Evolutionary conservation across 2,329 filamentous ascomycete genomes (phyloP).

Genomic region (Aureobasidium leucospermi): DNA sequence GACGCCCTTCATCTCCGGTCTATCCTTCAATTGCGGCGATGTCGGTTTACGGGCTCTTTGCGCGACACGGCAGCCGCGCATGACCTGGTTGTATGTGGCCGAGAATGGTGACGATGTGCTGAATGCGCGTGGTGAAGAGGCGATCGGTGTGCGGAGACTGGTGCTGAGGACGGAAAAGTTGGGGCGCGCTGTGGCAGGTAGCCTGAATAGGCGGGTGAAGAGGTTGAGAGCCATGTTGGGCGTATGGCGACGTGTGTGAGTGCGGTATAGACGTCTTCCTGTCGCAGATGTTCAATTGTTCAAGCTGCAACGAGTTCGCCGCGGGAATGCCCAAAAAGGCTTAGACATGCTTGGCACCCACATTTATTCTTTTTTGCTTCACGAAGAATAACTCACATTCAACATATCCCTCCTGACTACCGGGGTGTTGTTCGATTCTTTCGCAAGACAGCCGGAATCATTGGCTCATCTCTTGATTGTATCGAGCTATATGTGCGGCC

Average conservation of each 20-base stretch:
- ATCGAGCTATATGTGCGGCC: too few relatives aligned
- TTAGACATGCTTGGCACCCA: not conserved
- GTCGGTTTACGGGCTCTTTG: constrained; percentile 79
- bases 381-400: too few relatives aligned
- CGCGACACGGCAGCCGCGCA: constrained; percentile 64
- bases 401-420: too few relatives aligned
- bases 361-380: too few relatives aligned
- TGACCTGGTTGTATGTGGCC: constrained; percentile 45
- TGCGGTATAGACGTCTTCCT: not conserved
- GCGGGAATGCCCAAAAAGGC: not conserved
- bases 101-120: constrained; percentile 31
- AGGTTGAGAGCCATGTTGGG: constrained; percentile 33
- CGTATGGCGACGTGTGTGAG: not conserved
- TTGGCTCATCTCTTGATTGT: too few relatives aligned
- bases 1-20: constrained; percentile 87
- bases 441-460: too few relatives aligned
- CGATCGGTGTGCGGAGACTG: not conserved
- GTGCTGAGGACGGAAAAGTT: constrained; percentile 9
- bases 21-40: constrained; percentile 71
- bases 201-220: constrained; percentile 33
- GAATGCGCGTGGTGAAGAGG: constrained; percentile 24
- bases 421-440: too few relatives aligned
- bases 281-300: not conserved
- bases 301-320: not conserved
- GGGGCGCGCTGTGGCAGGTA: constrained; percentile 20